These are phyloP conservation scores for Wickerhamomyces mucosus DNA, from an alignment of 805 yeast genomes.

Conservation along the genomic window DNA sequence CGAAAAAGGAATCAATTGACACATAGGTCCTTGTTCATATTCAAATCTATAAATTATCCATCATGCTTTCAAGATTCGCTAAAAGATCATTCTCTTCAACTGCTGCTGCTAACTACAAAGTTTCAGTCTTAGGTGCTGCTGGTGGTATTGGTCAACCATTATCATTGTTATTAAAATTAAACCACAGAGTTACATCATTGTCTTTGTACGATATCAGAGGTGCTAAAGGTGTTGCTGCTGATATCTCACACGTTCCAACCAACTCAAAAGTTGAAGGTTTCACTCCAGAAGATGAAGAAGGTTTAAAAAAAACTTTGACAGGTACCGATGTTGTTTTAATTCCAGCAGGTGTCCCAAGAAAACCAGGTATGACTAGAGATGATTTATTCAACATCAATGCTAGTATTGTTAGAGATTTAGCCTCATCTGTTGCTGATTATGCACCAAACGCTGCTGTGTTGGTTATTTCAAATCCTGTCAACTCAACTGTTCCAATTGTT, in stretches of 20 bases:
- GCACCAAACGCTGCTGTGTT: constrained; percentile 78
- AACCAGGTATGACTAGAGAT: constrained; percentile 99
- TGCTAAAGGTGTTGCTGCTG: constrained; percentile 97
- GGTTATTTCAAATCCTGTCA: constrained; percentile 91
- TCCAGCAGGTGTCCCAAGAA: constrained; percentile 98
- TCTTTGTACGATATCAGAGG: constrained; percentile 84
- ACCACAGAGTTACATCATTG: constrained; percentile 79
- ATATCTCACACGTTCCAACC: constrained; percentile 88
- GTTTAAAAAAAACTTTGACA: constrained; percentile 63
- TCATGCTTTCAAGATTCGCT: constrained; percentile 53
- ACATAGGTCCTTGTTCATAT: too few species aligned
- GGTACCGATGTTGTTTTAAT: constrained; percentile 72
- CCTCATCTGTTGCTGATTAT: constrained; percentile 71
- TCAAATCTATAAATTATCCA: too few species aligned
- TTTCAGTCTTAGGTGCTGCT: constrained; percentile 73
- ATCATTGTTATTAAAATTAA: constrained; percentile 74
- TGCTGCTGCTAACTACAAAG: constrained; percentile 62
- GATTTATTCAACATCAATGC: constrained; percentile 95
- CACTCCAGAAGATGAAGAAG: constrained; percentile 72
- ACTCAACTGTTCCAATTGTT: constrained; percentile 95
- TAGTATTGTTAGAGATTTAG: constrained; percentile 87
- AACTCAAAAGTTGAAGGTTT: constrained; percentile 82
- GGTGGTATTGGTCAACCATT: constrained; percentile 96
- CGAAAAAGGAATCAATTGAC: too few species aligned
- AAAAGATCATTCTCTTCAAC: constrained; percentile 61